Evolutionary conservation across 768 basidiomycete species (phyloP), one percentile per base, ranked within the genome.

Genomic region (Lepiota brunneoincarnata): DNA sequence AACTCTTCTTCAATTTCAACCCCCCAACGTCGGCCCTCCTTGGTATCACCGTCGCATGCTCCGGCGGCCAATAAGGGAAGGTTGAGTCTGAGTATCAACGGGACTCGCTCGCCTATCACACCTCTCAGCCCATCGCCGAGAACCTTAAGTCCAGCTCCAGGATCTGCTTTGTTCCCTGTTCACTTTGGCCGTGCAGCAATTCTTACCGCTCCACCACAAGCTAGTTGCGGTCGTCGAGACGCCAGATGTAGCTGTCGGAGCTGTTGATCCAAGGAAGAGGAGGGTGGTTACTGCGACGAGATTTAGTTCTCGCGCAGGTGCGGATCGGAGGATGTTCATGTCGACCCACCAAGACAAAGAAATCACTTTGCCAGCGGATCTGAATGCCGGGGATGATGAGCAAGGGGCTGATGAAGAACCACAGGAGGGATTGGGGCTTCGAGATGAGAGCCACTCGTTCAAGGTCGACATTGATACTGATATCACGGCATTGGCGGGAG

Each of bases 231-330:
- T 93, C 26, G 86, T 94, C 15, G 89, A 89, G 67, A 93, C 90
- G 9, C 90, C 91, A 0, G 93, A 93, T 64, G 86, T 93, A 7
- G 91, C 85, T n/a, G 83, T 92, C 35, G 93, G 93, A 7, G 89
- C 92, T 20, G 89, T 93, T 7, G 93, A 95, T 67, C 83, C 90
- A 15, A 75, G 78, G 67, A 91, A 93, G 76, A 76, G 88, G 60
- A 74, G 93, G 44, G 89, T 94, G 1, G 87, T 92, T 12, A 93
- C 91, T 50, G 89, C 90, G 6, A 96, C 92, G 15, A 74, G 93
- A 56, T 95, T 94, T 64, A 93, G 91, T 65, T 86, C 89, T 20
- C 75, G 93, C 52, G 72, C 79, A 5, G 93, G 92, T 2, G 91
- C 93, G 21, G 86, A 91, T 72, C 75, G 92, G 45, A 78, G 88